Evolutionary conservation across 306 rosid genomes (phyloP), one percentile per base, ranked within the genome.

Genomic region (Inga leiocalycina): DNA sequence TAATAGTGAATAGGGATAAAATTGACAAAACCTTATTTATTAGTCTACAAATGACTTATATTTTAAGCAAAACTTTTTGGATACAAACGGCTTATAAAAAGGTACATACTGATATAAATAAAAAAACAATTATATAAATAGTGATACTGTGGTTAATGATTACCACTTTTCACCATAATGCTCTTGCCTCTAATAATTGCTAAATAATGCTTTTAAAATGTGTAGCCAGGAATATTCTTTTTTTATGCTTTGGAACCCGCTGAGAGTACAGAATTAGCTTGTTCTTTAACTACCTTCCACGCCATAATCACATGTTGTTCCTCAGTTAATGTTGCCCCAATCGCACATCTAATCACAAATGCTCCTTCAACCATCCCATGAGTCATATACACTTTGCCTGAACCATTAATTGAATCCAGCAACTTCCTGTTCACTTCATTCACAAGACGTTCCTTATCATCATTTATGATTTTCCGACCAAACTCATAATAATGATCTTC

Each of bases 221-320:
- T 39, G 43, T 1, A 39, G 8, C 43, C 6, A 2, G 68, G 4
- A 64, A 32, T 34, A 19, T 35, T 22, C 24, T 9, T 32, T 49
- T 49, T 49, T 76, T 7, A n/a, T 57, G 48, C n/a, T n/a, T n/a
- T 76, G 10, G 56, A 62, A 44, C 30, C 24, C 51, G 34, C 13
- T 77, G 71, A 81, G 61, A 85, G 75, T 2, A 82, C 1, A 24
- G 19, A 62, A 85, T 22, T 57, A 22, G 90, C 87, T 27, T 85
- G 80, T 17, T 87, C 84, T 16, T 91, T 90, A 35, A 91, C 90
- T 82, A 77, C 79, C 34, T 84, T 89, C 90, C 89, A 89, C 0
- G 89, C 86, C 77, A 43, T 79, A 5, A 69, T 7, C 27, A 89
- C 80, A 52, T 88, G 91, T 0, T 48, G 64, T n/a, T 91, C 93